A percentile compares a stretch with the other conserved stretches of the same genome.
Conservation (phyloP, 129 eudicot genomes). For the Lactuca sativa region DNA sequence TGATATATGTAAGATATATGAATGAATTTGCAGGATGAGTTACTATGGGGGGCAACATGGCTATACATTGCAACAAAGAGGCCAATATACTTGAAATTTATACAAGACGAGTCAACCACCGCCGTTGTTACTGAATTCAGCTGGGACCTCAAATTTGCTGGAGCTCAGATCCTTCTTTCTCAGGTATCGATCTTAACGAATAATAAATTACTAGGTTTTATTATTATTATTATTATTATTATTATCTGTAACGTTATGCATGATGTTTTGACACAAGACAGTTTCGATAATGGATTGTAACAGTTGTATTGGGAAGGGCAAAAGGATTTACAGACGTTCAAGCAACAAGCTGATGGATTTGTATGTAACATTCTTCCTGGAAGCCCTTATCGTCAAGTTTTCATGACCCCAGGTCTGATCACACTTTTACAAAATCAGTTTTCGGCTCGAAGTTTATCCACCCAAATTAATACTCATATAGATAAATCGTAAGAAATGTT, state of each 20-base stretch:
- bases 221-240: too few relatives aligned
- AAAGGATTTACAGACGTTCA: constrained; percentile 44
- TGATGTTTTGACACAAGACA: neutral
- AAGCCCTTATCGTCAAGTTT: constrained; percentile 62
- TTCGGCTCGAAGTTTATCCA: neutral
- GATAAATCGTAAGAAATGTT: too few relatives aligned
- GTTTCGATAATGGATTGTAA: constrained; percentile 18
- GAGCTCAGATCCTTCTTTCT: constrained; percentile 68
- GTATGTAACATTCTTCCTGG: constrained; percentile 63
- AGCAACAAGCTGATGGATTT: constrained; percentile 60
- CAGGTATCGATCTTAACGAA: constrained; percentile 37
- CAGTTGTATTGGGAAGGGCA: constrained; percentile 67
- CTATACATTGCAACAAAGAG: constrained; percentile 55
- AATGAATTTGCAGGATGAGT: constrained; percentile 64
- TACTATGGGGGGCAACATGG: constrained; percentile 94
- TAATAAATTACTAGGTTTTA: neutral
- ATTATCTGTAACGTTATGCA: neutral
- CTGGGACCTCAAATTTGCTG: constrained; percentile 92
- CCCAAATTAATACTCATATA: neutral
- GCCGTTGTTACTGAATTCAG: constrained; percentile 62
- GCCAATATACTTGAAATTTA: constrained; percentile 39
- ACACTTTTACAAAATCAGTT: neutral
- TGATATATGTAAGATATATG: too few relatives aligned
- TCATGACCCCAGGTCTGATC: constrained; percentile 55
- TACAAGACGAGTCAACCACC: constrained; percentile 55